Conservation (phyloP, 1,139 yeast species). For the Yamadazyma spencermartinsiae region DNA sequence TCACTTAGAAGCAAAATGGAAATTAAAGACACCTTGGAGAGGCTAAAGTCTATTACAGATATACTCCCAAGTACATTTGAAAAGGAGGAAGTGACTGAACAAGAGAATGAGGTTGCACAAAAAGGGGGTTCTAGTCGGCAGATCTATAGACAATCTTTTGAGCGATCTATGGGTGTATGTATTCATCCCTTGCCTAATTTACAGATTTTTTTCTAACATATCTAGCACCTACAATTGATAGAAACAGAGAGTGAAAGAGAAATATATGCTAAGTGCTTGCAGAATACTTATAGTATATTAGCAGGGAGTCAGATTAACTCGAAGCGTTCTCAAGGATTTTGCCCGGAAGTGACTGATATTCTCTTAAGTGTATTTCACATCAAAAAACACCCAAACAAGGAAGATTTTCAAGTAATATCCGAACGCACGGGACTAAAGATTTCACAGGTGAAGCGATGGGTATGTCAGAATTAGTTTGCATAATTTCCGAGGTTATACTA, state of each 20-base stretch:
- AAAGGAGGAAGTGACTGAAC: background rate
- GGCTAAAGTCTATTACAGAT: background rate
- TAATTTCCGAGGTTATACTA: too few species aligned
- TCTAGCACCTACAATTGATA: background rate
- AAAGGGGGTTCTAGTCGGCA: background rate
- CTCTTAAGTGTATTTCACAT: background rate
- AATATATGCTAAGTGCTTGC: background rate
- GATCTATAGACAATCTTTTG: background rate
- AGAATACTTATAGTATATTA: background rate
- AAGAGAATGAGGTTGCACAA: background rate
- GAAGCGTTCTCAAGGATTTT: background rate
- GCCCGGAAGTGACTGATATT: background rate
- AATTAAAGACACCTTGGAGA: background rate
- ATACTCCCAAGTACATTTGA: background rate
- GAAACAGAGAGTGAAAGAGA: background rate
- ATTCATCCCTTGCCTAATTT: background rate
- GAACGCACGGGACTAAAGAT: slow-evolving; percentile 1
- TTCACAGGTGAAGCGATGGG: slow-evolving; percentile 4
- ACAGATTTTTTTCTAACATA: background rate
- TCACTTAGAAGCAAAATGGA: too few species aligned
- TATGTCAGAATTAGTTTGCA: slow-evolving; percentile 3
- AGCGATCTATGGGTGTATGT: slow-evolving; percentile 1
- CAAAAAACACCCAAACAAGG: background rate
- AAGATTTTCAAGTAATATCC: background rate
- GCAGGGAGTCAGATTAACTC: background rate